phyloP scores from a whole-genome alignment of 1,139 yeast genomes.

The Entelexis sorbosivorans region DNA sequence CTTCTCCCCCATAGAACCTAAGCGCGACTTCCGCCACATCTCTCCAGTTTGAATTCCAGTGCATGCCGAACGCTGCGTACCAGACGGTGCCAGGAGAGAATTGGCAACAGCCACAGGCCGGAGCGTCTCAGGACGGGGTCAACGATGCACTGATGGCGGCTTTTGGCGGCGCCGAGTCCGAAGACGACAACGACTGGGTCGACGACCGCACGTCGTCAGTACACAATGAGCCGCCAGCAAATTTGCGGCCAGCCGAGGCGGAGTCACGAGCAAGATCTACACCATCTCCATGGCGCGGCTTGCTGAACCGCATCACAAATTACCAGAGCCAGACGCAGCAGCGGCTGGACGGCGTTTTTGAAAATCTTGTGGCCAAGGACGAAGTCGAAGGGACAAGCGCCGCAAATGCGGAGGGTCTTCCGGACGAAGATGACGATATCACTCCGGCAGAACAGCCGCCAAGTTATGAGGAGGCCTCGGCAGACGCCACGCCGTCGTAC shows the following conservation, averaged over 20 bases:
- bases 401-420: conserved; percentile 34
- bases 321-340: not conserved
- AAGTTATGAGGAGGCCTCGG: conserved; percentile 87
- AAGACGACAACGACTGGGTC: not conserved
- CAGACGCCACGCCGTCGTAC: conserved; percentile 91
- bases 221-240: not conserved
- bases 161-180: conserved; percentile 1
- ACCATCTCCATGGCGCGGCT: not conserved
- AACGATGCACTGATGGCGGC: not conserved
- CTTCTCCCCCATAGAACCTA: not conserved
- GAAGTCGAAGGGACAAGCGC: conserved; percentile 30
- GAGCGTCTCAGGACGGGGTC: not conserved
- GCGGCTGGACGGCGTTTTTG: conserved; percentile 72
- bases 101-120: not conserved
- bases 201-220: conserved; percentile 3
- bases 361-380: conserved; percentile 81
- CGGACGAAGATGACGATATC: conserved; percentile 35
- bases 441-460: conserved; percentile 57
- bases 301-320: conserved; percentile 7
- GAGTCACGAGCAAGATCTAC: not conserved
- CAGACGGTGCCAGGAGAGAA: not conserved
- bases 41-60: not conserved
- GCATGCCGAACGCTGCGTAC: conserved; percentile 1
- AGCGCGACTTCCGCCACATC: not conserved
- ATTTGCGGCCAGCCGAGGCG: not conserved